phyloP scores from a whole-genome alignment of 1,284 basidiomycete species.

The Rhodotorula sp. region DNA sequence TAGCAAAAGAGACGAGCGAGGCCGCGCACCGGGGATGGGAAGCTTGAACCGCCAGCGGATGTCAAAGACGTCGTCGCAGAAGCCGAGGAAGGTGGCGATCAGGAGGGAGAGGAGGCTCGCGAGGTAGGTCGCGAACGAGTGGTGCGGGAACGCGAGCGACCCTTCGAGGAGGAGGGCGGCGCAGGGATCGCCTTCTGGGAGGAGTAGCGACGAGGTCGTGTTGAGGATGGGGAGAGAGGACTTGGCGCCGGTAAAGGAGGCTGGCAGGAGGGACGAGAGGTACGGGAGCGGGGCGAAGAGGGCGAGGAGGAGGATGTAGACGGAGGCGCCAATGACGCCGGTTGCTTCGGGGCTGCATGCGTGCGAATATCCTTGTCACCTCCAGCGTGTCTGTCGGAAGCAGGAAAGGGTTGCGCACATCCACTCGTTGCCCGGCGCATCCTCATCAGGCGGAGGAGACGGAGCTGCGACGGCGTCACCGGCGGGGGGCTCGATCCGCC shows the following conservation, averaged over 20 bases:
- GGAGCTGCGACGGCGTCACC: neutral
- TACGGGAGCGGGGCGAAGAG: conserved; percentile 47
- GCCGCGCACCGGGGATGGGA: conserved; percentile 69
- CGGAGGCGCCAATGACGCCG: conserved; percentile 83
- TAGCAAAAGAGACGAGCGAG: neutral
- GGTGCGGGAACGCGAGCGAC: conserved; percentile 40
- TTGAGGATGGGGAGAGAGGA: conserved; percentile 64
- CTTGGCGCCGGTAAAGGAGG: conserved; percentile 58
- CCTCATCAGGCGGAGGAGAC: neutral
- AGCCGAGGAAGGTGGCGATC: conserved; percentile 90
- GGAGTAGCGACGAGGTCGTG: conserved; percentile 63
- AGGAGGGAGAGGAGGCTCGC: conserved; percentile 87
- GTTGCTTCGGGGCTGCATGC: conserved; percentile 80
- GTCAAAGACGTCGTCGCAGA: conserved; percentile 97
- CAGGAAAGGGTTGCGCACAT: conserved; percentile 11
- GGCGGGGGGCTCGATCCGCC: conserved; percentile 7
- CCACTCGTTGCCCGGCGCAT: conserved; percentile 6
- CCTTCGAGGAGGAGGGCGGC: conserved; percentile 22
- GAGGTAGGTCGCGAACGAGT: conserved; percentile 79
- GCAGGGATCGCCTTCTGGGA: conserved; percentile 13
- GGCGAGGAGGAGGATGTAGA: conserved; percentile 69
- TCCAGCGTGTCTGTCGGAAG: neutral
- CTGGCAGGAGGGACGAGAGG: conserved; percentile 50
- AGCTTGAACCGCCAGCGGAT: conserved; percentile 98
- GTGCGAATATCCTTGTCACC: neutral